phyloP scores from a whole-genome alignment of 1,284 basidiomycete genomes.

The Microbotryum saponariae region DNA sequence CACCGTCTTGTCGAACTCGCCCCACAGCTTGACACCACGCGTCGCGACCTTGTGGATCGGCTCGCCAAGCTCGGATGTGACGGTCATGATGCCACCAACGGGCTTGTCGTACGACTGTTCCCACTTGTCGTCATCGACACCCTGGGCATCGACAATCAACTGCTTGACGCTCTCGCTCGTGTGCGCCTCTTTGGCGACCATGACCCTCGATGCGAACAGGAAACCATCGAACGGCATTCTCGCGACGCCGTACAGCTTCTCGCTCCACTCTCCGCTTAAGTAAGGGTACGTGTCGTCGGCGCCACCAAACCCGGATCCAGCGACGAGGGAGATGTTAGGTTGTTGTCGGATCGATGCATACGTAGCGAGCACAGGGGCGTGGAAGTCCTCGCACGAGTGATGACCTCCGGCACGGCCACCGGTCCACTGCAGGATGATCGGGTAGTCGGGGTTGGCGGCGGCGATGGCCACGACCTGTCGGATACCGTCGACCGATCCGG shows the following conservation, averaged over 20 bases:
- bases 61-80: slow-evolving; percentile 94
- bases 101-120: slow-evolving; percentile 91
- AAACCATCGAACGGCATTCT: slow-evolving; percentile 99
- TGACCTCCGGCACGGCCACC: slow-evolving; percentile 98
- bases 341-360: slow-evolving; percentile 85
- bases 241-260: slow-evolving; percentile 69
- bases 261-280: slow-evolving; percentile 90
- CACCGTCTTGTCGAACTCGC: slow-evolving; percentile 92
- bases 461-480: slow-evolving; percentile 96
- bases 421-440: slow-evolving; percentile 98
- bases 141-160: slow-evolving; percentile 86
- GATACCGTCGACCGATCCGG: slow-evolving; percentile 93
- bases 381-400: slow-evolving; percentile 97
- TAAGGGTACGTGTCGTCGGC: slow-evolving; percentile 97
- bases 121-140: slow-evolving; percentile 85
- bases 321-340: slow-evolving; percentile 80
- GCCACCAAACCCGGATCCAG: slow-evolving; percentile 93
- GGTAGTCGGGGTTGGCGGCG: slow-evolving; percentile 86
- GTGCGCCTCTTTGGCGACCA: slow-evolving; percentile 97
- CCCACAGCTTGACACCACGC: slow-evolving; percentile 93
- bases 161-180: slow-evolving; percentile 91
- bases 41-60: slow-evolving; percentile 99
- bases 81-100: slow-evolving; percentile 92
- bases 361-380: slow-evolving; percentile 86
- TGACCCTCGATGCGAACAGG: slow-evolving; percentile 89